Conservation (phyloP, 345 rosid genomes). For the Lepidium sativum region DNA sequence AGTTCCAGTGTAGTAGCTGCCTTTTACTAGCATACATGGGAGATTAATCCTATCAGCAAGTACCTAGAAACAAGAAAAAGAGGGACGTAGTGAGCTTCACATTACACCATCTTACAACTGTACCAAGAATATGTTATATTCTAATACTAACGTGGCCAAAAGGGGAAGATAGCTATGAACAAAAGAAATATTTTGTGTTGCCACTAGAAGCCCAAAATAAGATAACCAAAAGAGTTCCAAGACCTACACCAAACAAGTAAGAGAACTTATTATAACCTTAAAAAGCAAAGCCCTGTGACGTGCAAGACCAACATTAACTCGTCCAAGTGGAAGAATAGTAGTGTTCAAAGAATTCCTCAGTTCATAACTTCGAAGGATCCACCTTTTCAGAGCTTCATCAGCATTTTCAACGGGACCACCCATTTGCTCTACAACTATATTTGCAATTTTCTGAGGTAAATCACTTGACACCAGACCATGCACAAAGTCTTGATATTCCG, state of each 20-base stretch:
- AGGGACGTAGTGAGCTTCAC: slow-evolving; percentile 17
- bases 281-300: slow-evolving; percentile 95
- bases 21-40: slow-evolving; percentile 91
- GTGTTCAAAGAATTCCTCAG: slow-evolving; percentile 52
- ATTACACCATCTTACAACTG: no score
- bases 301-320: slow-evolving; percentile 83
- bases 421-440: slow-evolving; percentile 79
- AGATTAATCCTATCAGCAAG: slow-evolving; percentile 83
- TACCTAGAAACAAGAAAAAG: slow-evolving; percentile 45
- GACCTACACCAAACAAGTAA: background rate
- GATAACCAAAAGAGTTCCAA: background rate
- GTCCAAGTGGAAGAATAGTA: slow-evolving; percentile 74
- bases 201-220: background rate
- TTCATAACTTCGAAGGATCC: slow-evolving; percentile 57
- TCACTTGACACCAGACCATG: slow-evolving; percentile 39
- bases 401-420: slow-evolving; percentile 90
- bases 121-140: no score
- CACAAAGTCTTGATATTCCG: slow-evolving; percentile 38
- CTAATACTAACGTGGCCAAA: background rate
- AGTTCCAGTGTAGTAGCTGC: slow-evolving; percentile 94
- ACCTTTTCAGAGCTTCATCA: slow-evolving; percentile 67
- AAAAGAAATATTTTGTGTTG: background rate
- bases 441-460: slow-evolving; percentile 83
- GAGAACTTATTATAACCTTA: slow-evolving; percentile 46
- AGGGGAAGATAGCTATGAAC: background rate